Base-by-base conservation (phyloP, 192 early-diverging fungal species). In the Coemansia sp. region DNA sequence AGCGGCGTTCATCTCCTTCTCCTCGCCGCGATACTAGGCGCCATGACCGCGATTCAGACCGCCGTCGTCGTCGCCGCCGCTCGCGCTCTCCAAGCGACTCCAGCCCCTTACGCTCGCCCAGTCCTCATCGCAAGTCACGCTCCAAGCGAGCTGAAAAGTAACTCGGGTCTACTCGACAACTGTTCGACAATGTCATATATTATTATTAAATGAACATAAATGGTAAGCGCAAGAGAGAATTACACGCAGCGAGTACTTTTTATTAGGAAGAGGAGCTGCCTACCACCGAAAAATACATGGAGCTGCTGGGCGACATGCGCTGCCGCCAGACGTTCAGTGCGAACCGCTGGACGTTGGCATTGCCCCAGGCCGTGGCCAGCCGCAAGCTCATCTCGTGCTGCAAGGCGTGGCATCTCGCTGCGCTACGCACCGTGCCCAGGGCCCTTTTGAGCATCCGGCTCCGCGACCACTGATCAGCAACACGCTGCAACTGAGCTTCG, bases 291-390 rank as follows among this genome's bases (percentile, higher is more conserved):
- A 73, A 79, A 57, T 74, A 74, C 77, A 74, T 70, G 10, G 77
- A 74, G 60, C 60, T 64, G 20, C 22, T 39, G 2, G 77, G 77
- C 11, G 77, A 74, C 17, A 64, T 35, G 15, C 66, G 64, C 2
- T 29, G 42, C 20, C 73, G 78, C 78, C 72, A 75, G 7, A 51
- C 62, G 5, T 15, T 27, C n/a, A 81, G 35, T 0, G 59, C 65
- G 5, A 61, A 49, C 20, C 78, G 60, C 45, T 62, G 46, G 24
- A 57, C 22, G 29, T 75, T 81, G 9, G 78, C 59, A 31, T 74
- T 63, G 56, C 62, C 59, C 78, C 78, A 81, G 19, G 78, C 68
- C 7, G 27, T 47, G 6, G 78, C 78, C 56, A 81, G 64, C 22
- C 72, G 59, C 36, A 59, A 42, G 11, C 37, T 42, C 19, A 81